Base-by-base conservation (phyloP, 169 alveolate genomes). In the Theileria orientalis region DNA sequence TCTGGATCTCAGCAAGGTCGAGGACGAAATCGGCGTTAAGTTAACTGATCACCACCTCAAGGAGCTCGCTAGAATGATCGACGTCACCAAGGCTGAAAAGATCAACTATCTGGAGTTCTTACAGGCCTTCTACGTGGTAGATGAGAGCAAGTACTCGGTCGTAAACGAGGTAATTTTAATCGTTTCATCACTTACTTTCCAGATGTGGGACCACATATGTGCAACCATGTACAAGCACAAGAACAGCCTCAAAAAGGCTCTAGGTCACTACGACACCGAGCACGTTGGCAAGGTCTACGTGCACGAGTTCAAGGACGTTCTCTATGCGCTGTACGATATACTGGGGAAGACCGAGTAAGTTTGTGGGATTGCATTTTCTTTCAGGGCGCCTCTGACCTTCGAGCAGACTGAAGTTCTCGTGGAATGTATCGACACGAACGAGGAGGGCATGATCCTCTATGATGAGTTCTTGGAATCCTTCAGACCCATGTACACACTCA, bases 61-160 rank as follows among this genome's bases (percentile, higher is more conserved):
- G 51, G 82, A 91, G 90, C 75, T 92, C 49, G 96, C 95, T 16
- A 84, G 86, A 83, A 87, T 88, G 77, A 84, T 92, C 52, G 96
- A 92, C 66, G 73, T 83, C 62, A 83, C 93, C 42, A 85, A 92
- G 60, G 71, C 94, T 35, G 76, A 83, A 68, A 87, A 90, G 72
- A 92, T 92, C 59, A 92, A 92, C 79, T 92, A 91, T 80, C 56
- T 91, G 56, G 96, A 92, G 59, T 92, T 92, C 78, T 76, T 92
- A 41, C 93, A 85, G 85, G 96, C 96, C 64, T 92, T 92, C 83
- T 93, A 92, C 66, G 94, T 89, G 5, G 95, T 91, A 8, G 95
- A 92, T 71, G 85, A 90, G 69, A 85, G 91, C 62, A 92, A 91
- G 56, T 86, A 87, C 72, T 83, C 90, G 14, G 91, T 89, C 33